Conservation (phyloP, 1,284 basidiomycete species). For the Hemileia vastatrix region DNA sequence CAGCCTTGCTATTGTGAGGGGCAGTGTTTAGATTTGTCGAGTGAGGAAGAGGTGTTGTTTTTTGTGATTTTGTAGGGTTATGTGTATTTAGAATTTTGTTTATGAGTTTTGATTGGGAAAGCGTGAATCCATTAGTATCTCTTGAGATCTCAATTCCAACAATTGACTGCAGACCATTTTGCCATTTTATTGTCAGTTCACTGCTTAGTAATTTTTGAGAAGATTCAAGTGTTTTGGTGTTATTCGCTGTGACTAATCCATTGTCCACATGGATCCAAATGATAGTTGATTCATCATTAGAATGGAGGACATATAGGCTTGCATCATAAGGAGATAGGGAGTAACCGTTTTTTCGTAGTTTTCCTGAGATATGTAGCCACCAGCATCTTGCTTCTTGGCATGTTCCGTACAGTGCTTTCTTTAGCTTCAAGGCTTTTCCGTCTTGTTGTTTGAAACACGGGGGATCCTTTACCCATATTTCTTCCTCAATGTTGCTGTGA, state of each 20-base stretch:
- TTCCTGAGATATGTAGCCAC: not conserved
- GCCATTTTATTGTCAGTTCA: not conserved
- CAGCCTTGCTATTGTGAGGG: too few species aligned
- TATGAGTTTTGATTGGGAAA: not conserved
- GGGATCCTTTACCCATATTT: too few species aligned
- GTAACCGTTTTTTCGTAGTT: not conserved
- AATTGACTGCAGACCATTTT: not conserved
- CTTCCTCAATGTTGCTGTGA: too few species aligned
- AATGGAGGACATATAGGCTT: not conserved
- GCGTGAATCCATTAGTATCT: not conserved
- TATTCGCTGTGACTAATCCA: not conserved
- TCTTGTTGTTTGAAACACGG: too few species aligned
- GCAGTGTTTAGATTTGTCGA: not conserved
- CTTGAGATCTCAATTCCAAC: not conserved
- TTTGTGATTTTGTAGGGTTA: not conserved
- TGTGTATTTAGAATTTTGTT: not conserved
- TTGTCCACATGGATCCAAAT: not conserved
- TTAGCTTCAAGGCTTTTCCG: too few species aligned
- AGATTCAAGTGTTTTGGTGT: too few species aligned
- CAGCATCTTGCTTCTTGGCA: slow-evolving; percentile 5
- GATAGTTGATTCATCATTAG: not conserved
- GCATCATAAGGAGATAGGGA: not conserved
- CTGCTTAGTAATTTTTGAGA: not conserved
- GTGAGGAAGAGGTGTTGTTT: not conserved
- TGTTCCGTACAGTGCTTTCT: slow-evolving; percentile 5